Evolutionary conservation across 768 basidiomycete species (phyloP), one percentile per base, ranked within the genome.

Genomic region (Tulasnella sp.): DNA sequence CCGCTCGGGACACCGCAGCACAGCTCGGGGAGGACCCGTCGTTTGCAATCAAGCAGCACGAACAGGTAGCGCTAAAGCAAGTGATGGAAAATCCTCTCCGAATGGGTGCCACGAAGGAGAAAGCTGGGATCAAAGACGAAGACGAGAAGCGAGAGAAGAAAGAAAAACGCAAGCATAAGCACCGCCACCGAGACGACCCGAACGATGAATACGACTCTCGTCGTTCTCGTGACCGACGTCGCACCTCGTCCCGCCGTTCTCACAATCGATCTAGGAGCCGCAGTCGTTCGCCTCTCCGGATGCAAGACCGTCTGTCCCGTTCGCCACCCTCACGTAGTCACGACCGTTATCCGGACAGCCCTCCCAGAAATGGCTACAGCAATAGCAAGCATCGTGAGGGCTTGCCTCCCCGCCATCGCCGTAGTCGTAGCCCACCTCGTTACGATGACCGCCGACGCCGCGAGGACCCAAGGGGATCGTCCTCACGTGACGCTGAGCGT

Each of bases 21-120:
- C 99, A 99, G 86, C 93, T 99, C 81, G 93, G 98, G 46, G 98
- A 99, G 86, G 98, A 99, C 84, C 98, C 98, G 7, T 85, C 99
- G 7, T 89, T 99, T n/a, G 95, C 94, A 20, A 99, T 99, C 88
- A 99, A 98, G 86, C 94, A 96, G 85, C 97, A 98, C 84, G 97
- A 99, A 86, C 96, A 98, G 84, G 93, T 94, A 11, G 94, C 96
- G 9, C 93, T 96, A 83, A 92, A 98, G 82, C 91, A 95, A 1
- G 87, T 98, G 54, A 89, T 95, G 88, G 91, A 93, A 74, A 96
- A 97, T 83, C 96, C 96, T 42, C 90, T 96, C 44, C 94, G 94
- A 34, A 87, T 96, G 72, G 91, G 92, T 79, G 92, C 95, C 85
- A 87, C 96, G 88, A 92, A 94, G 85, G 91, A 93, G 85, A 89